phyloP scores from a whole-genome alignment of 2,329 filamentous ascomycete genomes.

The Nannizziopsis arthrosporioides region DNA sequence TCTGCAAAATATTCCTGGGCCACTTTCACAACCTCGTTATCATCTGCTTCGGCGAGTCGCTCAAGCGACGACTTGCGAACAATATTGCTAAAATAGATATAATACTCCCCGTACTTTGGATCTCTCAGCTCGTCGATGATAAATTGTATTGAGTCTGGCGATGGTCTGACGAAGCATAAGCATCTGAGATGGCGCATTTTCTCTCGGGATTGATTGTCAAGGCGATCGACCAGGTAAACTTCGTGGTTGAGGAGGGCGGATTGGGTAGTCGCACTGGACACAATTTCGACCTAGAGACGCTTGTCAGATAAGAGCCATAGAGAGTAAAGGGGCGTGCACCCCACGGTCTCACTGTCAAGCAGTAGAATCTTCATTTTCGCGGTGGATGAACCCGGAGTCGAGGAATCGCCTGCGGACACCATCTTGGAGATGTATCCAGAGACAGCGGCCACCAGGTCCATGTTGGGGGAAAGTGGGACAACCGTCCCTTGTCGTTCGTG shows the following conservation, averaged over 20 bases:
- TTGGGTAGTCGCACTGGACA: conserved; percentile 91
- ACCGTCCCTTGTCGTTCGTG: too few relatives aligned
- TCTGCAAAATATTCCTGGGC: conserved; percentile 97
- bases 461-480: conserved; percentile 34
- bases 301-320: conserved; percentile 20
- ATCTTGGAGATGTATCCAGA: conserved; percentile 95
- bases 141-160: conserved; percentile 80
- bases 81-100: conserved; percentile 95
- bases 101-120: conserved; percentile 94
- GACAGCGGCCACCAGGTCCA: conserved; percentile 91
- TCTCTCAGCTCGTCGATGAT: conserved; percentile 92
- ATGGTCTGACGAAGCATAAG: conserved; percentile 84
- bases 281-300: conserved; percentile 57
- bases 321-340: conserved; percentile 31
- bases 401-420: conserved; percentile 67
- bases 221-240: conserved; percentile 91
- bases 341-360: conserved; percentile 78
- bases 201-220: conserved; percentile 80
- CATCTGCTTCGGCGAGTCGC: conserved; percentile 86
- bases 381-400: conserved; percentile 51
- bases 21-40: conserved; percentile 87
- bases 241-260: conserved; percentile 90
- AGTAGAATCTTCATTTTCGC: conserved; percentile 98
- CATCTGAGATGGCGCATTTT: conserved; percentile 97
- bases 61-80: conserved; percentile 93